A percentile compares a stretch with the other conserved stretches of the same genome.
These are phyloP conservation scores for Marasmius sp. DNA, from an alignment of 1,284 basidiomycete genomes.

Conservation along the genomic window DNA sequence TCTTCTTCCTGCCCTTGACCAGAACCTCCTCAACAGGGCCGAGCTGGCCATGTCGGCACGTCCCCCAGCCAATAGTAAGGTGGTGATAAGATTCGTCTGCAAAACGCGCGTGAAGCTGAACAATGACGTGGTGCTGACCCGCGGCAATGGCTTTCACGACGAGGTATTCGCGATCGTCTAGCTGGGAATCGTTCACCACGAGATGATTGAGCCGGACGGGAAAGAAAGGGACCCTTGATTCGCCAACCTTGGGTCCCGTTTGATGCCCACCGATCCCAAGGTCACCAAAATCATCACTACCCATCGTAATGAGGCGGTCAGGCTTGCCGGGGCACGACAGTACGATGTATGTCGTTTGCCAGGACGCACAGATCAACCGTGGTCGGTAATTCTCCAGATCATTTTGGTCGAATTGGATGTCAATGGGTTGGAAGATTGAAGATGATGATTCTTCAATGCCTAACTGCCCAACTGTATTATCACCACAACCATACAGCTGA, in stretches of 20 bases:
- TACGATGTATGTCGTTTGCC: slow-evolving; percentile 82
- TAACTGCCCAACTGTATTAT: slow-evolving; percentile 62
- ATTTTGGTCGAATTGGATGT: slow-evolving; percentile 33
- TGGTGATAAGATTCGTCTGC: slow-evolving; percentile 23
- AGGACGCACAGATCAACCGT: slow-evolving; percentile 60
- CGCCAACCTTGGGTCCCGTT: background rate
- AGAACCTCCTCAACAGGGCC: slow-evolving; percentile 31
- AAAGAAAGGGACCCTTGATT: slow-evolving; percentile 29
- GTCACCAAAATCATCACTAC: slow-evolving; percentile 81
- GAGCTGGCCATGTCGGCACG: slow-evolving; percentile 79
- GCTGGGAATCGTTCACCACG: slow-evolving; percentile 22
- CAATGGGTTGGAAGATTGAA: slow-evolving; percentile 48
- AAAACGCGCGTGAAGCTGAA: slow-evolving; percentile 32
- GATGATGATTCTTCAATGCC: slow-evolving; percentile 34
- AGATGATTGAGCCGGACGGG: slow-evolving; percentile 45
- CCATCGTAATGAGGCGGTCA: slow-evolving; percentile 78
- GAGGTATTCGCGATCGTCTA: slow-evolving; percentile 18
- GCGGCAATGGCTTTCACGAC: slow-evolving; percentile 47
- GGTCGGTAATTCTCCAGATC: slow-evolving; percentile 36
- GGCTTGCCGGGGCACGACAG: slow-evolving; percentile 36
- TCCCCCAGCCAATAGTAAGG: slow-evolving; percentile 78
- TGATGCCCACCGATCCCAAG: slow-evolving; percentile 51
- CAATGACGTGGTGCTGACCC: slow-evolving; percentile 74
- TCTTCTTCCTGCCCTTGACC: slow-evolving; percentile 17
- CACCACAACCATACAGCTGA: slow-evolving; percentile 70